A percentile compares a stretch with the other conserved stretches of the same genome.
These are phyloP conservation scores for Acacia pycnantha DNA, from an alignment of 331 rosid genomes.

Conservation along the genomic window DNA sequence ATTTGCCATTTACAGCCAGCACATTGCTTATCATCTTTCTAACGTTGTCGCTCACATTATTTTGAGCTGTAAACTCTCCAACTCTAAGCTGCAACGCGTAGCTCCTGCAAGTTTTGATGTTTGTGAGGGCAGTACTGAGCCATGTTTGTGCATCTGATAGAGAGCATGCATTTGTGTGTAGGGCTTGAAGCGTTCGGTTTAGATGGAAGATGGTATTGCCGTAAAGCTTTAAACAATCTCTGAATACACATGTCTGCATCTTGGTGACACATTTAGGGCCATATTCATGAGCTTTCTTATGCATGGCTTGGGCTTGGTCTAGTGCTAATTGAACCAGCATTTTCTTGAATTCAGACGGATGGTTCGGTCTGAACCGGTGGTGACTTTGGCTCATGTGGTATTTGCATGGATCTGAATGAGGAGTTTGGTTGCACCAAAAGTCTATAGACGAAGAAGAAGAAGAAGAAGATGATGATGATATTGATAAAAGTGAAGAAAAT, in stretches of 20 bases:
- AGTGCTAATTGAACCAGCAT: not conserved
- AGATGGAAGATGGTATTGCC: not conserved
- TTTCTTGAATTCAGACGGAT: constrained; percentile 37
- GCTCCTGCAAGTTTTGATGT: constrained; percentile 50
- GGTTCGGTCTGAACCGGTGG: constrained; percentile 36
- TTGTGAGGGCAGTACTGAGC: constrained; percentile 84
- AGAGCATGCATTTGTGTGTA: constrained; percentile 14
- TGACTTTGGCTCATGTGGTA: constrained; percentile 35
- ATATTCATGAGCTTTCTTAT: not conserved
- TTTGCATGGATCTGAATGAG: constrained; percentile 65
- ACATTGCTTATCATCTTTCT: constrained; percentile 66
- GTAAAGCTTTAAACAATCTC: not conserved
- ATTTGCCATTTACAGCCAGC: constrained; percentile 54
- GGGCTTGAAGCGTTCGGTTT: not conserved
- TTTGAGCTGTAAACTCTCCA: constrained; percentile 28
- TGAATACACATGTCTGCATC: not conserved
- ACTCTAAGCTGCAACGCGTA: constrained; percentile 51
- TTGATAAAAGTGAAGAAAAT: constrained; percentile 35
- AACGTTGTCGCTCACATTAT: constrained; percentile 26
- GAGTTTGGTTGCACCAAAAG: constrained; percentile 74
- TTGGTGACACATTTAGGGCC: not conserved
- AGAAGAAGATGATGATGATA: constrained; percentile 11
- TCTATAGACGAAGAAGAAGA: constrained; percentile 18
- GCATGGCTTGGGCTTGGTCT: not conserved
- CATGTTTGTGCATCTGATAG: constrained; percentile 70